Base-by-base conservation (phyloP, 768 basidiomycete species). In the Kwoniella heveanensis region DNA sequence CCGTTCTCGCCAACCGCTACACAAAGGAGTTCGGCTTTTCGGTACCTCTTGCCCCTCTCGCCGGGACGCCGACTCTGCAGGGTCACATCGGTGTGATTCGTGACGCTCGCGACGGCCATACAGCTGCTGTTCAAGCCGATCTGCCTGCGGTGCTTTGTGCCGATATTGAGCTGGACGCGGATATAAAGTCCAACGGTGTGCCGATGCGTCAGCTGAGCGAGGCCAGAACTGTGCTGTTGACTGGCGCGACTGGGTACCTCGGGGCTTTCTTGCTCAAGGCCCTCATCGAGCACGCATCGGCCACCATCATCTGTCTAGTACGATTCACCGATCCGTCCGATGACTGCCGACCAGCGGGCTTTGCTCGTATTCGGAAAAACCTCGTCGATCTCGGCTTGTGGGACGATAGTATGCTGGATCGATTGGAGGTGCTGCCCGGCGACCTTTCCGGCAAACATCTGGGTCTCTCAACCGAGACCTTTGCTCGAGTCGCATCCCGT, bases 381-480 rank as follows among this genome's bases (percentile, higher is more conserved):
- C 64, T 65, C 17, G 29, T 65, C 46, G 64, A 65, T 29, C 57
- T 65, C 12, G 64, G 64, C 15, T 46, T 65, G 29, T 65, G 64
- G 64, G 24, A 55, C 32, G 64, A 65, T 55, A 27, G 29, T 25
- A 65, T 65, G 51, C 27, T 65, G 50, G 64, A 65, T 13, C 46
- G 64, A 19, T 55, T 65, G 51, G 51, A 65, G 37, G 53, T 65
- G 10, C 37, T 65, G 19, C 64, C 64, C 32, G 64, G 64, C 19
- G 55, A 65, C 50, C 29, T 65, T 4, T 57, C 58, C 15, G 51
- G 54, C 26, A 54, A 54, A 50, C 64, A 24, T 24, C 58, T 65
- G 3, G 64, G 64, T 30, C 57, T 65, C 17, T 59, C 57, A 21
- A 13, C 50, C 44, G 58, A 60, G n/a, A n/a, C 39, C 12, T 65